These are phyloP conservation scores for Candida bentonensis DNA, from an alignment of 805 yeast genomes.

Conservation along the genomic window DNA sequence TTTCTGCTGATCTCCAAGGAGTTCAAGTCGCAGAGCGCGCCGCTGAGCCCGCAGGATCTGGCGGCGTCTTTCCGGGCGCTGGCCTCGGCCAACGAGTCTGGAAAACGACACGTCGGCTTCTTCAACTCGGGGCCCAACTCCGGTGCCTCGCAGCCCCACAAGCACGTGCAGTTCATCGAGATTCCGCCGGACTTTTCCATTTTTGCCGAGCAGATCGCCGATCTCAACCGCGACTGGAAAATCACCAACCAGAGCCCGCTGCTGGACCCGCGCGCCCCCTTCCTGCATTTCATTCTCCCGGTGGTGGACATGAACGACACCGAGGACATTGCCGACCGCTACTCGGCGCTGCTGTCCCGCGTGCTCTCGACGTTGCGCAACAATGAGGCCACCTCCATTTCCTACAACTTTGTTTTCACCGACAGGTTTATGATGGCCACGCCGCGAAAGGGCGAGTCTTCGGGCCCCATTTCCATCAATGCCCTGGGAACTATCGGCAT, in stretches of 20 bases:
- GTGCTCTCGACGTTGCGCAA: constrained; percentile 47
- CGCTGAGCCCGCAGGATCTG: constrained; percentile 62
- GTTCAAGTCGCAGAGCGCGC: constrained; percentile 56
- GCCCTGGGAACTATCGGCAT: constrained; percentile 73
- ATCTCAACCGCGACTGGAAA: constrained; percentile 16
- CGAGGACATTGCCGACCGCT: constrained; percentile 39
- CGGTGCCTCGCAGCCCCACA: constrained; percentile 93
- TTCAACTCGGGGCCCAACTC: constrained; percentile 78
- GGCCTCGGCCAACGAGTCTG: constrained; percentile 31
- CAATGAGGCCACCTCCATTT: constrained; percentile 25
- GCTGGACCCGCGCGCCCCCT: constrained; percentile 41
- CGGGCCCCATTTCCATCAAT: constrained; percentile 45
- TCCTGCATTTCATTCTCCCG: constrained; percentile 73
- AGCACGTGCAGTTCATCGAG: constrained; percentile 76
- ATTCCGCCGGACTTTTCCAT: constrained; percentile 46
- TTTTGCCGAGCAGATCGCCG: constrained; percentile 39
- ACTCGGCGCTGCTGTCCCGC: constrained; percentile 59
- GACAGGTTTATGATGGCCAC: constrained; percentile 71
- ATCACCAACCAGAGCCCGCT: not conserved
- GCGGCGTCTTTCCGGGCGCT: constrained; percentile 43
- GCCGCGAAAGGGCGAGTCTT: constrained; percentile 54
- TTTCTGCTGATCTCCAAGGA: constrained; percentile 64
- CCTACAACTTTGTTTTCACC: constrained; percentile 75
- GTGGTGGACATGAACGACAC: constrained; percentile 29
- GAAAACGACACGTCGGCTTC: constrained; percentile 56